Evolutionary conservation across 148 eudicot species (phyloP), one percentile per base, ranked within the genome.

Genomic region (Linanthus parryae): DNA sequence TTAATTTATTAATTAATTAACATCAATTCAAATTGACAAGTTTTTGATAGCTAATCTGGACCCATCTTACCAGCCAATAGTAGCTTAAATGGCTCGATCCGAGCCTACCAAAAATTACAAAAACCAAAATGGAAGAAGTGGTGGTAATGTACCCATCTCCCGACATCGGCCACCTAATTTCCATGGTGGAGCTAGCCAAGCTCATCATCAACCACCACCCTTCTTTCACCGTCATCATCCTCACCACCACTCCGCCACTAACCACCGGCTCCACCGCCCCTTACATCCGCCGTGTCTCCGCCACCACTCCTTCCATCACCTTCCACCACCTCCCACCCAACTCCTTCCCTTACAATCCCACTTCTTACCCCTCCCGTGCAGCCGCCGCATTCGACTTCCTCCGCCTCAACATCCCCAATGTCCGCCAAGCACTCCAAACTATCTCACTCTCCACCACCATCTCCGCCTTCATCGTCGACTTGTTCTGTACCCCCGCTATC

Each of bases 181-280:
- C 66, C 35, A 68, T 56, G 62, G 72, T 68, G 52, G 72, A 68
- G 51, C 58, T 68, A 10, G 72, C 48, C 1, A 61, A 61, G 51
- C 53, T 56, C 55, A 61, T 68, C 9, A 31, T 41, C 41, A 33
- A 25, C 21, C 66, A 68, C 61, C 43, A 68, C 37, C 62, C 72
- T 39, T 48, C 58, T 12, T 52, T 61, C 58, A 33, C 62, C 51
- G 36, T 68, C 39, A 31, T 8, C 5, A 33, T 68, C 66, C 26
- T 68, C 48, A 37, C 17, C 52, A 41, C 52, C 30, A 28, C 25
- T 10, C 26, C 54, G 5, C 62, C 67, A 0, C 49, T 24, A 52
- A 50, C 46, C 39, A 62, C 63, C 2, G 67, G 48, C 23, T 55
- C 67, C 22, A 56, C 67, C 40, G 13, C 40, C 15, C 16, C 62